Conservation (phyloP, 768 basidiomycete species). For the Gyrodon lividus region DNA sequence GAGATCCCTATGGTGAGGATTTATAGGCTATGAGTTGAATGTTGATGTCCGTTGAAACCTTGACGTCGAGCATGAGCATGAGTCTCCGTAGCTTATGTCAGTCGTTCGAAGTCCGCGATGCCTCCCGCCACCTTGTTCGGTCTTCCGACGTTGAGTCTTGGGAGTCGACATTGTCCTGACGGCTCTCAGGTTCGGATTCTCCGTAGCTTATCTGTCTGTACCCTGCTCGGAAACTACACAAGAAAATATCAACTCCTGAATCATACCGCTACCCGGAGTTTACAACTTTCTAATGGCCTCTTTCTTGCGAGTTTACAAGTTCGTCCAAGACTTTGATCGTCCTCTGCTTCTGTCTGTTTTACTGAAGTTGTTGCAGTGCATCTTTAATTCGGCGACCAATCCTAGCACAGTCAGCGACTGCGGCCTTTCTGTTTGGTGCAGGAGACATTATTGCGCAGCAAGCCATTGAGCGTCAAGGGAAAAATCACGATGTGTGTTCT, state of each 20-base stretch:
- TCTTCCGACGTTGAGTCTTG: too few relatives aligned
- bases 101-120: too few relatives aligned
- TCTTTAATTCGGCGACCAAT: constrained; percentile 61
- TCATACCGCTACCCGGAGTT: not conserved
- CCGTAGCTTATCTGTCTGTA: too few relatives aligned
- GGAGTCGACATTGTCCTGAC: too few relatives aligned
- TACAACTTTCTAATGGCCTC: constrained; percentile 37
- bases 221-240: not conserved
- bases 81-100: too few relatives aligned
- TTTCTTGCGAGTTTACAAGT: constrained; percentile 45
- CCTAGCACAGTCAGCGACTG: constrained; percentile 61
- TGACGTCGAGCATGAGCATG: too few relatives aligned
- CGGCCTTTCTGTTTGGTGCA: constrained; percentile 64
- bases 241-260: not conserved
- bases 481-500: constrained; percentile 68
- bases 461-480: constrained; percentile 68
- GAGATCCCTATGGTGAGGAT: too few relatives aligned
- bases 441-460: constrained; percentile 89
- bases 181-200: too few relatives aligned
- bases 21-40: too few relatives aligned
- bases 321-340: constrained; percentile 10
- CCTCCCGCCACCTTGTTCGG: too few relatives aligned
- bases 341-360: not conserved
- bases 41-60: too few relatives aligned
- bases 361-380: constrained; percentile 40